Evolutionary conservation across 345 rosid species (phyloP).

Genomic region (Raphanus sativus): DNA sequence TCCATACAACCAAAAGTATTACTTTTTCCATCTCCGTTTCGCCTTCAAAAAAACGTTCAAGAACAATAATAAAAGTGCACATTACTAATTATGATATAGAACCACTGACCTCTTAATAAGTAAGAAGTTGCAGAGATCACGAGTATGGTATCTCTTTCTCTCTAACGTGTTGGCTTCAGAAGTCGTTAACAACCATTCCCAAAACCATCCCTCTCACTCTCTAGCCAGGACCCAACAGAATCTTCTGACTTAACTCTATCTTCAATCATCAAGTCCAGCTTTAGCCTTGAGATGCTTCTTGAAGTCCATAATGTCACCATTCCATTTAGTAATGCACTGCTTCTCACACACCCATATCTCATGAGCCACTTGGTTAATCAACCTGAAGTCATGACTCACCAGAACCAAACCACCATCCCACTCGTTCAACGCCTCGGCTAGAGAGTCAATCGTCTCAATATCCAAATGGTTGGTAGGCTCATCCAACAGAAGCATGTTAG

Average conservation of each 20-base stretch:
- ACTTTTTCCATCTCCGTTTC: constrained; percentile 10
- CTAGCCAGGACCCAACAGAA: constrained; percentile 19
- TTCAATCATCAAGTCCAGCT: constrained; percentile 57
- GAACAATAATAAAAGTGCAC: not conserved
- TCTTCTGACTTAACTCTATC: not conserved
- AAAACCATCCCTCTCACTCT: constrained; percentile 25
- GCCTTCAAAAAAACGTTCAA: not conserved
- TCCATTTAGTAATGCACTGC: constrained; percentile 70
- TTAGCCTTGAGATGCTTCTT: constrained; percentile 71
- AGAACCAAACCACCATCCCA: constrained; percentile 90
- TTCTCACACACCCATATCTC: constrained; percentile 92
- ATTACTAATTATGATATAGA: constrained; percentile 17
- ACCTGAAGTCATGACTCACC: constrained; percentile 89
- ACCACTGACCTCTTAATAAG: constrained; percentile 26
- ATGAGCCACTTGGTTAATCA: constrained; percentile 81
- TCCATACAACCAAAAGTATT: constrained; percentile 24
- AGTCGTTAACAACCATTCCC: constrained; percentile 29
- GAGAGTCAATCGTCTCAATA: constrained; percentile 92
- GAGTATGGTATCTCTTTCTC: constrained; percentile 4
- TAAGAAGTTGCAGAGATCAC: constrained; percentile 27
- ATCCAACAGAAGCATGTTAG: constrained; percentile 85
- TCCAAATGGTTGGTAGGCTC: constrained; percentile 99
- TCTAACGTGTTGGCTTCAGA: constrained; percentile 28
- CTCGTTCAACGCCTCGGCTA: constrained; percentile 82
- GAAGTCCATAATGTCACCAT: constrained; percentile 82